Base-by-base conservation (phyloP, 805 yeast species). In the Candida namnaoensis region DNA sequence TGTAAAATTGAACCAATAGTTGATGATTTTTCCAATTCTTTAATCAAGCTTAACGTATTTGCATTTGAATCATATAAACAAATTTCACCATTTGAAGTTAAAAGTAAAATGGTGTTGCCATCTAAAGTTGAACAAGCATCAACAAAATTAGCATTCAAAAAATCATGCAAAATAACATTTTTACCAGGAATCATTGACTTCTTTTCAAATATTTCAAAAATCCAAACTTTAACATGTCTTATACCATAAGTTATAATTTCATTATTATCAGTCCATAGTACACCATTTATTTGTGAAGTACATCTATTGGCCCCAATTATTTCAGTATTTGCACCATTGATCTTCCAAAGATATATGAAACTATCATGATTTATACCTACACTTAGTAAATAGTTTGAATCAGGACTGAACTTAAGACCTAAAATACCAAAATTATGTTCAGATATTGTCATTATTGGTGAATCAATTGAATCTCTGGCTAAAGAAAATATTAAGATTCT, bases 281-380 rank as follows among this genome's bases (percentile, higher is more conserved):
- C 51, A 34, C 72, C 76, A 47, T 74, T 68, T 7, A 83, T 69
- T 10, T 69, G 65, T 0, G 84, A 72, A 1, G 83, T 75, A 53
- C 88, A 82, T 50, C 76, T 69, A 58, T 82, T 82, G 33, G 78
- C 71, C 0, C 79, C 75, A 19, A 59, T 54, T 28, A 76, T 62
- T 5, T 53, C 52, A 6, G 65, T 53, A 3, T 57, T 48, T 1
- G 52, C 30, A 0, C 63, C 59, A n/a, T 45, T 41, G 12, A 72
- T 52, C 38, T 57, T 65, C 90, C 91, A 83, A 8, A 84, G 58
- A 48, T 76, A 73, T 11, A 83, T 52, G 43, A 69, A 80, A 1
- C 90, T 88, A 54, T 83, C 93, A 48, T 78, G 80, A 4, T 78
- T 63, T n/a, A 74, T 61, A 0, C 91, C 91, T 38, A 82, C 57